Percentiles rank a stretch among this genome's conserved stretches.
phyloP scores from a whole-genome alignment of 768 basidiomycete genomes.

The Amanita rubescens region DNA sequence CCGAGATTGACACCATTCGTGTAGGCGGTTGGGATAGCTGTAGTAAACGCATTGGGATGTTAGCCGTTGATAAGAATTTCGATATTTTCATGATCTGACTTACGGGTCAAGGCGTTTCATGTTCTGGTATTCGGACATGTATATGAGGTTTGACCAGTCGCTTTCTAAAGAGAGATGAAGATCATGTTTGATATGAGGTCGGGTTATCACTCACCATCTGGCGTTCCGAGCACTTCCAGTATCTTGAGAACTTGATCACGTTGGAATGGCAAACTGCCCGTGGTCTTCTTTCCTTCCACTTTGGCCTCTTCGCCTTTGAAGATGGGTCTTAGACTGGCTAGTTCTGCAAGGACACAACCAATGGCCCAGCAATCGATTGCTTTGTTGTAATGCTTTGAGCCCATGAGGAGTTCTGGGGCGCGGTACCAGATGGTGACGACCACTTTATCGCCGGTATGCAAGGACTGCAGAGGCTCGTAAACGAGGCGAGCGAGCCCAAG shows the following conservation, averaged over 20 bases:
- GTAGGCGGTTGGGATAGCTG: conserved; percentile 48
- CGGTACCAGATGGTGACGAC: conserved; percentile 99
- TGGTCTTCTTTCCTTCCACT: conserved; percentile 89
- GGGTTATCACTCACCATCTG: conserved; percentile 51
- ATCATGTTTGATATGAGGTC: not conserved
- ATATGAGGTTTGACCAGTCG: conserved; percentile 78
- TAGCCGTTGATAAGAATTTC: not conserved
- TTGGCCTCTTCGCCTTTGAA: conserved; percentile 99
- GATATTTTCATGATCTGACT: conserved; percentile 20
- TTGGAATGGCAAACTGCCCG: conserved; percentile 73
- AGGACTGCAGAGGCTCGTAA: conserved; percentile 83
- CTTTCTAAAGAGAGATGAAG: conserved; percentile 41
- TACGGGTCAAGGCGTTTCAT: conserved; percentile 75
- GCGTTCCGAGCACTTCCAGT: conserved; percentile 90
- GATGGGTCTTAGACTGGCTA: conserved; percentile 89
- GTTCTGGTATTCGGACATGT: conserved; percentile 85
- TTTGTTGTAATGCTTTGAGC: conserved; percentile 96
- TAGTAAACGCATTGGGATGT: not conserved
- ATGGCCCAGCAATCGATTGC: conserved; percentile 97
- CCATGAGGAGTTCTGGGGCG: conserved; percentile 91
- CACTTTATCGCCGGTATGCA: conserved; percentile 94
- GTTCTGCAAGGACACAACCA: conserved; percentile 95
- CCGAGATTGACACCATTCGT: conserved; percentile 69
- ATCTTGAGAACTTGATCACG: conserved; percentile 92
- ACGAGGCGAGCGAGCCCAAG: conserved; percentile 89